A percentile compares a stretch with the other conserved stretches of the same genome.
Evolutionary conservation across 2,329 filamentous ascomycete genomes (phyloP).

Genomic region (Fusarium brachygibbosum): DNA sequence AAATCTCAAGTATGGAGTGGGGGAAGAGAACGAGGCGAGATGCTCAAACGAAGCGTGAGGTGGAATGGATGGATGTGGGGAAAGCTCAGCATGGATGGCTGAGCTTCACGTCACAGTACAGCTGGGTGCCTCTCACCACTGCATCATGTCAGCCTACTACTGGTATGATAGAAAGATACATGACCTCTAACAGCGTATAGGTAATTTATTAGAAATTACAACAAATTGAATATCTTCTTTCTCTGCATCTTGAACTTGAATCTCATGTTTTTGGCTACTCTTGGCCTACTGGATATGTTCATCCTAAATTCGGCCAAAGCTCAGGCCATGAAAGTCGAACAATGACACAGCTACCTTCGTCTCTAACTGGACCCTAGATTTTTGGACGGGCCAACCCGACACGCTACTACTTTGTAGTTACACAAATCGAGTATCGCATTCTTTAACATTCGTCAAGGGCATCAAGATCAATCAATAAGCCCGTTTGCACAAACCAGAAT

Average conservation of each 20-base stretch:
- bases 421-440: not conserved
- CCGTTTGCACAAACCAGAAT: not conserved
- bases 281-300: not conserved
- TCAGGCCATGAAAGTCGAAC: not conserved
- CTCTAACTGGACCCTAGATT: not conserved
- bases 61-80: conserved; percentile 31
- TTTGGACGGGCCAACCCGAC: not conserved
- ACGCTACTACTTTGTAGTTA: not conserved
- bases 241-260: not conserved
- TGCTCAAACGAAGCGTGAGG: conserved; percentile 16
- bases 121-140: conserved; percentile 31
- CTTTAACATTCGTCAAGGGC: not conserved
- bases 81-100: conserved; percentile 20
- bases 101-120: conserved; percentile 23
- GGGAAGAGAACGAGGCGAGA: conserved; percentile 37
- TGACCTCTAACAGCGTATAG: not conserved
- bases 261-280: not conserved
- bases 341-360: not conserved
- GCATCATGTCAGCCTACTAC: no score
- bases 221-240: not conserved
- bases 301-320: not conserved
- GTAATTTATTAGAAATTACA: not conserved
- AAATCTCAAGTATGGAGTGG: conserved; percentile 37
- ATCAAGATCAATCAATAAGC: not conserved
- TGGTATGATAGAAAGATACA: no score